Base-by-base conservation (phyloP, 1,284 basidiomycete genomes). In the Ganoderma sp. region DNA sequence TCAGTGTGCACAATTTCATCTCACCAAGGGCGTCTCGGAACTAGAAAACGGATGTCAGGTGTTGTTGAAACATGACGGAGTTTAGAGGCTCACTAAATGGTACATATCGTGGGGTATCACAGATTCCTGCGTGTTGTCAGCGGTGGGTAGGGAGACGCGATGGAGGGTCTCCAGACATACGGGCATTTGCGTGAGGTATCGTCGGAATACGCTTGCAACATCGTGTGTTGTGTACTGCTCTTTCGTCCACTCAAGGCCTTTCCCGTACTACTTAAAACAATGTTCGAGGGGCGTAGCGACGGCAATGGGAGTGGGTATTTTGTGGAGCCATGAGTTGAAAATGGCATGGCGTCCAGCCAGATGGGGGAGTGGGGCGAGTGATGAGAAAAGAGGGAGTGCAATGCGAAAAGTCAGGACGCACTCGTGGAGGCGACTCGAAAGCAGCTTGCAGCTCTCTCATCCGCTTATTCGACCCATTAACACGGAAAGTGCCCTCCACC, bases 151-250 rank as follows among this genome's bases (percentile, higher is more conserved):
- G 25, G 65, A 64, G 34, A 52, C 39, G 54, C 63, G 65, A 67
- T 41, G 56, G 67, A 58, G 14, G 45, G 14, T 17, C 5, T 10
- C 25, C 52, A 72, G 6, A 87, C 92, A 78, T 75, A 96, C 96
- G 42, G 97, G 96, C 93, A 99, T 95, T 77, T 94, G 93, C 7
- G 97, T 99, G 69, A 99, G 89, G 81, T 96, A 99, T 81, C 97
- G 85, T 68, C 97, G 88, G 77, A 99, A 94, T 64, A 99, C 95
- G 75, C 94, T 97, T 22, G 97, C 97, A 61, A 98, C 96, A 78
- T 99, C 97, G 79, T 99, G 97, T 2, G 96, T 89, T 42, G 93
- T 98, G 80, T 92, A 99, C 25, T 86, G 85, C 74, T 94, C 89
- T 67, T 87, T 83, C 76, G 89, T 90, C 96, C 97, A 99, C 75